Conservation (phyloP, 768 basidiomycete species). For the Boletus barrowsii region DNA sequence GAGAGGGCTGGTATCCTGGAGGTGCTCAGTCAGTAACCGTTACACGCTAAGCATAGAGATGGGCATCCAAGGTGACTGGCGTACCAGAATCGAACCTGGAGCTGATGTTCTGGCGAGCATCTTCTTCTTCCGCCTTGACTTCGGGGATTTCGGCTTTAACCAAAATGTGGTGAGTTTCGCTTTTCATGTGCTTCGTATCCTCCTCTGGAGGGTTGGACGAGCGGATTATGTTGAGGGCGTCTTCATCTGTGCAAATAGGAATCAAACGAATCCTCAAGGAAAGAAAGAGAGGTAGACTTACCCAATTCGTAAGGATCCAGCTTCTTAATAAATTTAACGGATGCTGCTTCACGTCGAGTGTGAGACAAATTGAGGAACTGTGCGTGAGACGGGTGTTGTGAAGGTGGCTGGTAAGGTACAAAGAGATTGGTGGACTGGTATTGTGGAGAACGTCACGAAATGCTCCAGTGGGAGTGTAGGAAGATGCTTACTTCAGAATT, state of each 20-base stretch:
- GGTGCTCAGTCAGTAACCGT: neutral
- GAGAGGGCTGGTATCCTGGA: slow-evolving; percentile 14
- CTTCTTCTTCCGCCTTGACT: slow-evolving; percentile 7
- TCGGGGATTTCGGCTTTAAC: slow-evolving; percentile 7
- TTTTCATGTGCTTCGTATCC: neutral
- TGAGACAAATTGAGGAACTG: slow-evolving; percentile 1
- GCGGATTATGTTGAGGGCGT: slow-evolving; percentile 16
- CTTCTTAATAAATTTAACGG: slow-evolving; percentile 23
- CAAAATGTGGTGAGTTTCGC: neutral
- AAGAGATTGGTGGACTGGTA: slow-evolving; percentile 17
- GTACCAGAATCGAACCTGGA: neutral
- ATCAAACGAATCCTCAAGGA: neutral
- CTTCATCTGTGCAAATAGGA: slow-evolving; percentile 19
- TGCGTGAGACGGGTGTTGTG: slow-evolving; percentile 18
- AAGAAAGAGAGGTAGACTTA: neutral
- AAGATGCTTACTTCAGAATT: slow-evolving; percentile 3
- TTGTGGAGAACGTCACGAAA: neutral
- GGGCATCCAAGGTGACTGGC: neutral
- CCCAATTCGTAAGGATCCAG: slow-evolving; percentile 31
- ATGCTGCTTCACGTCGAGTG: neutral
- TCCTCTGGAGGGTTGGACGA: slow-evolving; percentile 1
- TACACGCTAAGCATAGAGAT: neutral
- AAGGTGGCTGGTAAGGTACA: slow-evolving; percentile 26
- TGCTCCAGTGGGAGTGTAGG: neutral
- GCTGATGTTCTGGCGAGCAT: neutral